Percentiles rank a stretch among this genome's conserved stretches.
phyloP scores from a whole-genome alignment of 2,329 filamentous ascomycete species.

The Fusarium anthophilum region DNA sequence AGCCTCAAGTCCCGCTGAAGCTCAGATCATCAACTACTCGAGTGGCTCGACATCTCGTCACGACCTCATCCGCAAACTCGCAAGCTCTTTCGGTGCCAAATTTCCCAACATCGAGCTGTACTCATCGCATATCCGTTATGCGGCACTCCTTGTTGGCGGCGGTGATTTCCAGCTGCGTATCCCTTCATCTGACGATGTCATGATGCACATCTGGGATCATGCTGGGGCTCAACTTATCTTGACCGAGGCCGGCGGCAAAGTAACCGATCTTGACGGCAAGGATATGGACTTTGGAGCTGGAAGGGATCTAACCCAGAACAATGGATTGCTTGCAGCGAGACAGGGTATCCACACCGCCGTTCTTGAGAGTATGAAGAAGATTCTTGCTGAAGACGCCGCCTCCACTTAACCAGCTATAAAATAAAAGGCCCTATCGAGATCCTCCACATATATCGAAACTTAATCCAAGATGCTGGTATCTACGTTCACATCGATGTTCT shows the following conservation, averaged over 20 bases:
- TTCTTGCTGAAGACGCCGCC: slow-evolving; percentile 26
- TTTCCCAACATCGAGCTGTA: slow-evolving; percentile 52
- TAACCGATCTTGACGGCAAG: slow-evolving; percentile 59
- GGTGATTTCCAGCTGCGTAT: slow-evolving; percentile 49
- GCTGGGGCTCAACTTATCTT: slow-evolving; percentile 67
- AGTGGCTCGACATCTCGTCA: slow-evolving; percentile 45
- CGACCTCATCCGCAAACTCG: slow-evolving; percentile 45
- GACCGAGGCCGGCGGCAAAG: slow-evolving; percentile 62
- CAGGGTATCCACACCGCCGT: slow-evolving; percentile 53
- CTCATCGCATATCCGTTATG: slow-evolving; percentile 53
- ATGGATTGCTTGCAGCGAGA: slow-evolving; percentile 56
- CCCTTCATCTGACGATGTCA: slow-evolving; percentile 28
- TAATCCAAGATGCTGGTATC: background rate
- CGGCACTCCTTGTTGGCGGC: slow-evolving; percentile 49
- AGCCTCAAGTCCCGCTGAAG: slow-evolving; percentile 25
- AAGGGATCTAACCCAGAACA: slow-evolving; percentile 46
- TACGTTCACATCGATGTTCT: slow-evolving; percentile 1
- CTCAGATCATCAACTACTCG: slow-evolving; percentile 50
- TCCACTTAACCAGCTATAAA: background rate
- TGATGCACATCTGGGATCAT: slow-evolving; percentile 60
- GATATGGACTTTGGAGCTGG: slow-evolving; percentile 50
- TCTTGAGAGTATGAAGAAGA: slow-evolving; percentile 44
- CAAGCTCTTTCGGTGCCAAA: slow-evolving; percentile 42
- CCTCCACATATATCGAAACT: background rate
- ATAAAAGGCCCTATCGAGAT: background rate